phyloP scores from a whole-genome alignment of 73 alveolate species.

The Paraurostyla sp. region DNA sequence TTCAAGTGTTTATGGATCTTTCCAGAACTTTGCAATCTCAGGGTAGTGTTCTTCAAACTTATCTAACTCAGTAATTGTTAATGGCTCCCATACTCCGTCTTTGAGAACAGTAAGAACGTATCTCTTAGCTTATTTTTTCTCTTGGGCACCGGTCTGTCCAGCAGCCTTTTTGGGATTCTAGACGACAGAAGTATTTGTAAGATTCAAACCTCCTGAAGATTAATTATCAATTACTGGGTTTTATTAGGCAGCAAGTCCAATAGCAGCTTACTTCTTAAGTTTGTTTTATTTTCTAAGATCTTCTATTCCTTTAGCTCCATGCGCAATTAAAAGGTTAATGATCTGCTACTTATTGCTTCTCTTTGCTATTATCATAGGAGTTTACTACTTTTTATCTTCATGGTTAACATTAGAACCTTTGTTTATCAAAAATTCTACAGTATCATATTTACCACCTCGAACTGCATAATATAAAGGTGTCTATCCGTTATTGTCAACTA shows the following conservation, averaged over 20 bases:
- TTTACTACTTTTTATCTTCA: slow-evolving; percentile 71
- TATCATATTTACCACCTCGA: slow-evolving; percentile 34
- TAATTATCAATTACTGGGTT: not conserved
- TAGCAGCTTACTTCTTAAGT: not conserved
- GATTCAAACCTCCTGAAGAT: not conserved
- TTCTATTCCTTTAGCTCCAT: slow-evolving; percentile 34
- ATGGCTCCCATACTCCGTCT: slow-evolving; percentile 84
- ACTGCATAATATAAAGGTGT: slow-evolving; percentile 71
- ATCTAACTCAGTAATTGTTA: slow-evolving; percentile 76
- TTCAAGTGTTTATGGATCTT: slow-evolving; percentile 79
- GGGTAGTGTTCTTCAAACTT: slow-evolving; percentile 82
- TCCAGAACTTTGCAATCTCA: slow-evolving; percentile 81
- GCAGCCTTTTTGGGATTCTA: not conserved
- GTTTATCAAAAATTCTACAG: slow-evolving; percentile 17
- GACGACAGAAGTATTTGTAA: no score
- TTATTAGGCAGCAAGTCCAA: not conserved
- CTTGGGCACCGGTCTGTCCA: not conserved
- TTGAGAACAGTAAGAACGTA: slow-evolving; percentile 40
- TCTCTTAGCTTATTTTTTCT: slow-evolving; percentile 27
- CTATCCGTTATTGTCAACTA: slow-evolving; percentile 70
- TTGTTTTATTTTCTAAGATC: slow-evolving; percentile 18
- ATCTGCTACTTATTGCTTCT: not conserved
- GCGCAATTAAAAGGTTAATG: not conserved
- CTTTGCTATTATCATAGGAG: slow-evolving; percentile 53
- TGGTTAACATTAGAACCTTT: slow-evolving; percentile 77